Evolutionary conservation across 495 filamentous ascomycete species (phyloP), one percentile per base, ranked within the genome.

Genomic region (Trypethelium eluteriae): DNA sequence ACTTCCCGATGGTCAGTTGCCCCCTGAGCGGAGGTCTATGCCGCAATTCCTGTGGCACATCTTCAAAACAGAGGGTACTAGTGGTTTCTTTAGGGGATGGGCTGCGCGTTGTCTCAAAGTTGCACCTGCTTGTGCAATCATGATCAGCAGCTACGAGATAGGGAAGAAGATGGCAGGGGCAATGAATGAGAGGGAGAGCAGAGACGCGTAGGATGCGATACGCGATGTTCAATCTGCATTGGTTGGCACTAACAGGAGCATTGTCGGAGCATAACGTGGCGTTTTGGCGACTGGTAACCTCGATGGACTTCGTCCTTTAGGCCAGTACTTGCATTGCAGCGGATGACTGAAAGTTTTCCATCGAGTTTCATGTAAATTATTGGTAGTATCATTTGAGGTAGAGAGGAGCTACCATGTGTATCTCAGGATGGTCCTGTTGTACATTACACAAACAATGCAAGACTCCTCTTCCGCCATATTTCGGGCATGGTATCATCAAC

Each of bases 101-200:
- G 88, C 88, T 18, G 91, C 94, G 0, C 81, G 94, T 44, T 96
- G 91, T 69, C 78, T 98, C 57, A 98, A 98, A 72, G 93, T 98
- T 5, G 93, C 94, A 11, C 94, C 94, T 1, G 92, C 93, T 14
- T 98, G 94, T 77, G 94, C 95, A n/a, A 97, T 98, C 72, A 98
- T 98, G 94, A 98, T 98, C 69, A 96, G 91, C 66, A 95, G 86
- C 65, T 98, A 98, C 71, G 94, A 98, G 77, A 82, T 98, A 34
- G 92, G 95, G 11, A 98, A 98, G 83, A 88, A 88, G 74, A 88
- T 88, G 76, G 93, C 94, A 6, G 79, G 84, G 66, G 83, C 84
- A 32, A 86, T 90, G 64, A 97, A 98, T 71, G 88, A 93, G 73
- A 80, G 84, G 46, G 68, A 70, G 50, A 35, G 32, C 53, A 59